Evolutionary conservation across 305 asterid genomes (phyloP), one percentile per base, ranked within the genome.

Genomic region (Fraxinus paxiana): DNA sequence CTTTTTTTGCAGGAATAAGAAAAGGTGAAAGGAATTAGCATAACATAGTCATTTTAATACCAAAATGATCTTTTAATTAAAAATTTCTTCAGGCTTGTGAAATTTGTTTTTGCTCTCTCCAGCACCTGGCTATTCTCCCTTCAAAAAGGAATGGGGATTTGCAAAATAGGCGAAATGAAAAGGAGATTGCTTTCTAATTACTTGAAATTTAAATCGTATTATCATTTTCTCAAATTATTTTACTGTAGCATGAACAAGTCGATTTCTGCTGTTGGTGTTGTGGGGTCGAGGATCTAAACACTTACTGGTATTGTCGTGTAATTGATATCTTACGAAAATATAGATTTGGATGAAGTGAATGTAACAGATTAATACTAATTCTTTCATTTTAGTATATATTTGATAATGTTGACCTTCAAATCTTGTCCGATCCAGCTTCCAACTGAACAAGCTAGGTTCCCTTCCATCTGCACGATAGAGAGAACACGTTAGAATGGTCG

Each of bases 1-100:
- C 28, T 1, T 26, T 38, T 17, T 15, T 15, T 78, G 79, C 85
- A 86, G 89, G 87, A 83, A 75, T 82, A 86, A 80, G 87, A 83
- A 79, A 80, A 76, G 86, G 83, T 84, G 81, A 88, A 76, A 46
- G 37, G 41, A 38, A 28, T 15, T 37, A 33, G 51, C 12, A 28
- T 69, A 30, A n/a, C 41, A 69, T 30, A 13, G 73, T 28, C n/a
- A 28, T 31, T 69, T 28, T 30, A 30, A 13, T 69, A 69, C 43
- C 10, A 12, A 15, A 10, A 4, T 69, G 74, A 28, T 69, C 22
- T 30, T 69, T 30, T 13, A 15, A 8, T 63, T 63, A 9, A 24
- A 59, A 69, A 30, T 69, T 28, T 30, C 74, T 28, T 28, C 38
- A 13, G 74, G 74, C 38, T 78, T 54, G 79, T 31, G 13, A 54